Base-by-base conservation (phyloP, 129 eudicot species). In the Saposhnikovia divaricata region DNA sequence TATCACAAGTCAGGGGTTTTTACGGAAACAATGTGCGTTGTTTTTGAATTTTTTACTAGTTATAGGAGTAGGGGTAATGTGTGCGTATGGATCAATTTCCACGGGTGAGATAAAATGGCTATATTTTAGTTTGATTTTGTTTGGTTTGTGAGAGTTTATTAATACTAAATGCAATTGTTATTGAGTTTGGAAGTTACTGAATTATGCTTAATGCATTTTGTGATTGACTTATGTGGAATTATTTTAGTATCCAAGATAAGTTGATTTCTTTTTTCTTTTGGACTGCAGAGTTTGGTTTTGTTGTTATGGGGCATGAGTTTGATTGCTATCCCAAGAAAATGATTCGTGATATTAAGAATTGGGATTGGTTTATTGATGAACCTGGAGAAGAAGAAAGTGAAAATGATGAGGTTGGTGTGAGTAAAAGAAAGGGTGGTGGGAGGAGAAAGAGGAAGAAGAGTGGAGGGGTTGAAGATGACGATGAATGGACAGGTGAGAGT, bases 361-460 rank as follows among this genome's bases (percentile, higher is more conserved):
- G 90, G 91, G 76, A 92, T 55, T 95, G 98, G 97, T 95, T 90
- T 85, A 86, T 95, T 76, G 94, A 90, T 69, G 93, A 91, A 76
- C 74, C 80, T 75, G 80, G 81, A 37, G 81, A 75, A 66, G 90
- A 90, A 66, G 89, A 87, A 6, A 87, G 86, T 61, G 95, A 89
- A 1, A 90, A 85, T 21, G 96, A 90, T 38, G 89, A 88, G 12
- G 82, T 63, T 15, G 50, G 16, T 34, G 84, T 74, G 59, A 82
- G 78, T 9, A 78, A 66, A 82, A 51, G 59, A 44, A 85, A 80
- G 71, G 74, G 45, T 28, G 46, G 81, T 18, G 46, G 68, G 76
- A 82, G 81, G 55, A 88, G 84, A 76, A 89, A 79, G 66, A 81
- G 78, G 88, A 90, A 82, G 77, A 90, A 85, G 55, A 85, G 87